Evolutionary conservation across 2,329 filamentous ascomycete genomes (phyloP).

Genomic region (Cytospora paraplurivora): DNA sequence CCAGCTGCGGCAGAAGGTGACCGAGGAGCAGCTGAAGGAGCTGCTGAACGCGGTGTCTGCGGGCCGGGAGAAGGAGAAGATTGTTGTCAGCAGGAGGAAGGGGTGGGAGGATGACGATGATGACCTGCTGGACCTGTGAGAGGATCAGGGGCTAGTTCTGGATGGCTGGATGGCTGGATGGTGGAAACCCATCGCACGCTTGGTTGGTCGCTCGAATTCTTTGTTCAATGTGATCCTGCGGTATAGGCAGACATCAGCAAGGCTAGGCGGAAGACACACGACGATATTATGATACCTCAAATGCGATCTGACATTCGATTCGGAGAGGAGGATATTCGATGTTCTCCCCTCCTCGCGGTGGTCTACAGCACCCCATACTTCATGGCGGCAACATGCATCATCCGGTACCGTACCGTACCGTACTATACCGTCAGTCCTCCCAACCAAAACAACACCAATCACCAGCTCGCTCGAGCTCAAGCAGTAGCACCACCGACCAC

Average conservation of each 20-base stretch:
- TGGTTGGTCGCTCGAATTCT: neutral
- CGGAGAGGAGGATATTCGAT: neutral
- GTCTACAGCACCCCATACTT: slow-evolving; percentile 11
- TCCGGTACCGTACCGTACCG: neutral
- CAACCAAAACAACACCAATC: no score
- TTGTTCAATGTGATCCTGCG: neutral
- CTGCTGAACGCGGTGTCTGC: slow-evolving; percentile 83
- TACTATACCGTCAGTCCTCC: no score
- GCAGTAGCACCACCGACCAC: neutral
- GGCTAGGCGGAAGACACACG: slow-evolving; percentile 9
- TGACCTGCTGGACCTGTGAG: slow-evolving; percentile 65
- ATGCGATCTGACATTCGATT: slow-evolving; percentile 17
- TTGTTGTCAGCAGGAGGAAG: slow-evolving; percentile 82
- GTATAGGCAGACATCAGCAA: neutral
- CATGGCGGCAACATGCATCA: neutral
- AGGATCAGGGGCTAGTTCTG: neutral
- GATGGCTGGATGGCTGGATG: neutral
- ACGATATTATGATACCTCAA: slow-evolving; percentile 29
- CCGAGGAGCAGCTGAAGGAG: slow-evolving; percentile 91
- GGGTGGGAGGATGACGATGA: slow-evolving; percentile 85
- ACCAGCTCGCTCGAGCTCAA: neutral
- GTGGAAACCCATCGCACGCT: neutral
- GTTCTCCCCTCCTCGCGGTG: neutral
- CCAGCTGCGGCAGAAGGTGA: slow-evolving; percentile 84
- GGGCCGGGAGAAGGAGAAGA: slow-evolving; percentile 75